Conservation (phyloP, 169 alveolate species). For the Sarcocystis neurona region DNA sequence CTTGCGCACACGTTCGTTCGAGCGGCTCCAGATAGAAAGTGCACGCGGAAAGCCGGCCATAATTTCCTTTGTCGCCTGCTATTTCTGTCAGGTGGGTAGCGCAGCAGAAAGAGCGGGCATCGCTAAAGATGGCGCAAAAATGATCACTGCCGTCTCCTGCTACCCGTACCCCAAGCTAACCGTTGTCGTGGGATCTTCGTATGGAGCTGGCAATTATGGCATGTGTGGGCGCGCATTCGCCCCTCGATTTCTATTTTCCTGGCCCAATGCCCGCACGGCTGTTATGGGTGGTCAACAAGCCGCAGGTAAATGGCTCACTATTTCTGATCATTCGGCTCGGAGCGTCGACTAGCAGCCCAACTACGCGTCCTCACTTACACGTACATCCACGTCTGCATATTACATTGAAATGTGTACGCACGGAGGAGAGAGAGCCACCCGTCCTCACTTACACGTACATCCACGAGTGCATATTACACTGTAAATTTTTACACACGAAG, state of each 20-base stretch:
- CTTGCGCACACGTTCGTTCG: no score
- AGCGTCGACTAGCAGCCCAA: no score
- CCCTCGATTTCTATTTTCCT: slow-evolving; percentile 82
- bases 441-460: no score
- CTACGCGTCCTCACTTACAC: no score
- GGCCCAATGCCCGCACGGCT: slow-evolving; percentile 83
- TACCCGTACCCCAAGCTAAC: slow-evolving; percentile 84
- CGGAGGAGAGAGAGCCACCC: no score
- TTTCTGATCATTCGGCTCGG: neutral
- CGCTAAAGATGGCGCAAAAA: slow-evolving; percentile 89
- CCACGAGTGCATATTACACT: no score
- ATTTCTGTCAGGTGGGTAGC: slow-evolving; percentile 67
- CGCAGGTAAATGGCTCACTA: slow-evolving; percentile 46
- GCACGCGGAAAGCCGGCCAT: neutral
- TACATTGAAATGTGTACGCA: no score
- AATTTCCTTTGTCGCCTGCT: neutral
- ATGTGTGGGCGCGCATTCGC: slow-evolving; percentile 91
- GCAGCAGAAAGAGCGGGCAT: slow-evolving; percentile 86
- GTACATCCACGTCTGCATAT: no score
- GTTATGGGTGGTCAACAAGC: slow-evolving; percentile 88
- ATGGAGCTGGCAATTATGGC: slow-evolving; percentile 88
- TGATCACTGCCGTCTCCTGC: slow-evolving; percentile 80
- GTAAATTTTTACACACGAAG: no score
- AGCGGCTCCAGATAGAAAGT: no score
- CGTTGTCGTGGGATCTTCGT: slow-evolving; percentile 75